phyloP scores from a whole-genome alignment of 371 early-diverging fungal species.

The Funneliformis caledonium region DNA sequence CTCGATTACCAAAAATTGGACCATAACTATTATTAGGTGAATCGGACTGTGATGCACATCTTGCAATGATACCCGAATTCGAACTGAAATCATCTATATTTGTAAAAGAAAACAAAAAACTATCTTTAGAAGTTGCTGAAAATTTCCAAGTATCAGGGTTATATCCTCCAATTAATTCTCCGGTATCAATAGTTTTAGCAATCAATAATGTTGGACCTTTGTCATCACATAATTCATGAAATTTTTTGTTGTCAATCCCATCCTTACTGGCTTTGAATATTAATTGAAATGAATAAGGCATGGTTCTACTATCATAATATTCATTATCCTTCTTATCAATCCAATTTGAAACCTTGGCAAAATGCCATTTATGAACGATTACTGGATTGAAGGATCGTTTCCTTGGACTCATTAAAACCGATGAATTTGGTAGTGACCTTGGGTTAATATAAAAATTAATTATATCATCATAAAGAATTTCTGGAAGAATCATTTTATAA shows the following conservation, averaged over 20 bases:
- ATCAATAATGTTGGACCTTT: background rate
- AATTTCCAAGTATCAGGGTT: slow-evolving; percentile 10
- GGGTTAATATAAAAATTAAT: background rate
- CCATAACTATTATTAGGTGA: background rate
- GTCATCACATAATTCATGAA: background rate
- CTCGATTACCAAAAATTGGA: slow-evolving; percentile 30
- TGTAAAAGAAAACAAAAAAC: slow-evolving; percentile 30
- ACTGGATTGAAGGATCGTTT: background rate
- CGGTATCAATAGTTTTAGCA: slow-evolving; percentile 2
- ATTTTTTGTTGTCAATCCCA: background rate
- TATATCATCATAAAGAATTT: background rate
- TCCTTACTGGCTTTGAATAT: slow-evolving; percentile 1
- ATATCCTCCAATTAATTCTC: slow-evolving; percentile 31
- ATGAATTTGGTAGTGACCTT: too few relatives aligned
- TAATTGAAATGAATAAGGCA: slow-evolving; percentile 17
- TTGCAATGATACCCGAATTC: background rate
- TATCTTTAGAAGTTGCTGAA: background rate
- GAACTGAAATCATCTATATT: background rate
- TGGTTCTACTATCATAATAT: background rate
- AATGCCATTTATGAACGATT: background rate
- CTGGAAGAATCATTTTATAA: slow-evolving; percentile 10
- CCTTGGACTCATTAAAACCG: background rate
- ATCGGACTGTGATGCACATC: background rate
- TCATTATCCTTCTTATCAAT: slow-evolving; percentile 15
- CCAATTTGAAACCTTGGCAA: slow-evolving; percentile 21